phyloP scores from a whole-genome alignment of 805 yeast species.

The Wickerhamomyces bovis region DNA sequence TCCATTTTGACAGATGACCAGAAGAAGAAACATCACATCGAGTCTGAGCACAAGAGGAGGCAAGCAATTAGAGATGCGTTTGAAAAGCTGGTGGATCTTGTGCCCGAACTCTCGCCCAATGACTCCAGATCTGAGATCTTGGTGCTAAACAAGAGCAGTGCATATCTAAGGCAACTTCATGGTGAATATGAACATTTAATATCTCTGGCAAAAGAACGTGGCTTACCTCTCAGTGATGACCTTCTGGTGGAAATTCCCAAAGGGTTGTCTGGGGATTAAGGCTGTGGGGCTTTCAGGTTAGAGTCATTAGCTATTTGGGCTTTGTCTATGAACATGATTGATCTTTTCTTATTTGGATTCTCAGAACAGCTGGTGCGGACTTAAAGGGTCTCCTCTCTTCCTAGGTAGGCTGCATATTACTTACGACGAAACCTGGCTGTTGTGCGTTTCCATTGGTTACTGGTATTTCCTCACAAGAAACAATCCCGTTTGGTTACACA shows the following conservation, averaged over 20 bases:
- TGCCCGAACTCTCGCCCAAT: slow-evolving; percentile 62
- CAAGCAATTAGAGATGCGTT: slow-evolving; percentile 80
- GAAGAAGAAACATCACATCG: slow-evolving; percentile 66
- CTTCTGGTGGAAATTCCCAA: slow-evolving; percentile 6
- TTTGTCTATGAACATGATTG: too few species aligned
- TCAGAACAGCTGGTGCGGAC: too few species aligned
- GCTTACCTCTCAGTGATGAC: slow-evolving; percentile 8
- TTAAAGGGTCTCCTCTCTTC: too few species aligned
- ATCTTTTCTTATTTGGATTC: too few species aligned
- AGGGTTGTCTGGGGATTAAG: not conserved
- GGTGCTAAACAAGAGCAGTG: slow-evolving; percentile 60
- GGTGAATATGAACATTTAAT: slow-evolving; percentile 44
- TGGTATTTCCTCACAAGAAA: too few species aligned
- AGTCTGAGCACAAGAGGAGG: slow-evolving; percentile 82
- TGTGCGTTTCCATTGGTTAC: too few species aligned
- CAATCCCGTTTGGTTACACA: too few species aligned
- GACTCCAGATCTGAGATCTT: slow-evolving; percentile 79
- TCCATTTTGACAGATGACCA: slow-evolving; percentile 28
- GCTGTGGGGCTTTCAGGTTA: not conserved
- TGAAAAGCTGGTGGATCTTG: slow-evolving; percentile 64
- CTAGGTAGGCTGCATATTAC: too few species aligned
- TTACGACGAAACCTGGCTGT: too few species aligned
- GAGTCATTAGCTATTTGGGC: too few species aligned
- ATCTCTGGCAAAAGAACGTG: slow-evolving; percentile 33
- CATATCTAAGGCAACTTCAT: slow-evolving; percentile 46